Conservation (phyloP, 495 filamentous ascomycete species). For the Podospora didyma region DNA sequence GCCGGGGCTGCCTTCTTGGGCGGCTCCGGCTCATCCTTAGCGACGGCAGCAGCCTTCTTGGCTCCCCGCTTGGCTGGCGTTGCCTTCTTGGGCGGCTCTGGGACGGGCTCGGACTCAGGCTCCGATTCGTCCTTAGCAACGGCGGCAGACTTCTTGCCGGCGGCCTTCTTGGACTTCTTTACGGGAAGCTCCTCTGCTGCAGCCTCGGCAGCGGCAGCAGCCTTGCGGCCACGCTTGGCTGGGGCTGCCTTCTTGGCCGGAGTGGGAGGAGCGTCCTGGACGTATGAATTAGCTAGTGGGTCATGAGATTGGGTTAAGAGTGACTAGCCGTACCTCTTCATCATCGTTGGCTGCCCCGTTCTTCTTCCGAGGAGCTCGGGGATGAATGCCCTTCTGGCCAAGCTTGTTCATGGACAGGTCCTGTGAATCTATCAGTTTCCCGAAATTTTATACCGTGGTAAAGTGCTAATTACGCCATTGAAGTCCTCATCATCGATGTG, state of each 20-base stretch:
- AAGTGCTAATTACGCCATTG: constrained; percentile 54
- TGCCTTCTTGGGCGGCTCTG: not conserved
- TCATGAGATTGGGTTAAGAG: no score
- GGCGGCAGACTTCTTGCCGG: constrained; percentile 25
- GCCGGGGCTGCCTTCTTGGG: constrained; percentile 23
- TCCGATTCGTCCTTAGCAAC: constrained; percentile 19
- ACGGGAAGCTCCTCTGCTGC: no score
- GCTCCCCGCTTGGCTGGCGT: constrained; percentile 1
- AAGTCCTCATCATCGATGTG: constrained; percentile 76
- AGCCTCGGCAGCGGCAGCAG: no score
- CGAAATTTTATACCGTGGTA: not conserved
- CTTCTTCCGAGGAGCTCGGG: constrained; percentile 40
- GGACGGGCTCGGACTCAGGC: not conserved
- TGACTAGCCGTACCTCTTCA: constrained; percentile 1
- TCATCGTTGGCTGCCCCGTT: constrained; percentile 23
- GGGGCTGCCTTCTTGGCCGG: constrained; percentile 22
- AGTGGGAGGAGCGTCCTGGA: no score
- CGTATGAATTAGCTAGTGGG: no score
- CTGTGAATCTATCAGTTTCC: constrained; percentile 32
- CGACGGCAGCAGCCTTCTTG: constrained; percentile 11
- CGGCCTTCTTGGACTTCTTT: not conserved
- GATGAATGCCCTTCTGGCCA: constrained; percentile 58
- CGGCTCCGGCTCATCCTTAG: constrained; percentile 28
- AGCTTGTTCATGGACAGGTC: constrained; percentile 66
- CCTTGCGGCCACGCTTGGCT: constrained; percentile 13